Conservation (phyloP, 352 stramenopile species). For the Halophytophthora batemanensis region DNA sequence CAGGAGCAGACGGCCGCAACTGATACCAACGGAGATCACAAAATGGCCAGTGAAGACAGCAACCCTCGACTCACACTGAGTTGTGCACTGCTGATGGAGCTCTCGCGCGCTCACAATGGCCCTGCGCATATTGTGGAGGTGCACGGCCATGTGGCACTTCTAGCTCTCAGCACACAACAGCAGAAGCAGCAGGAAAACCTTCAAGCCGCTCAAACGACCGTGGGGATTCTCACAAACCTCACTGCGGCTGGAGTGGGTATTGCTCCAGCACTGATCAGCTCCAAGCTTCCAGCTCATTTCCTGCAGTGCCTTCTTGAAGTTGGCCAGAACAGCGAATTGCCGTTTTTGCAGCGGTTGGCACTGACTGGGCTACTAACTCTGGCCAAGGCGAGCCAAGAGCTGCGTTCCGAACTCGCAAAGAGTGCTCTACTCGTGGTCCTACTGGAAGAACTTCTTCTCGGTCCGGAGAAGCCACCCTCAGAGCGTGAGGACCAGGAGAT, state of each 20-base stretch:
- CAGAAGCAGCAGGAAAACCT: slow-evolving; percentile 13
- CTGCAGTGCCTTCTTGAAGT: slow-evolving; percentile 30
- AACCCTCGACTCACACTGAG: slow-evolving; percentile 27
- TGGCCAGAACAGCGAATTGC: slow-evolving; percentile 7
- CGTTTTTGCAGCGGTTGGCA: slow-evolving; percentile 16
- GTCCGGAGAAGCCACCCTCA: not conserved
- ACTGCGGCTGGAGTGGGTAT: slow-evolving; percentile 22
- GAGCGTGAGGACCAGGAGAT: slow-evolving; percentile 2
- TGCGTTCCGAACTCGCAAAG: slow-evolving; percentile 26
- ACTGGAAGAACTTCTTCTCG: slow-evolving; percentile 27
- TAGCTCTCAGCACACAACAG: slow-evolving; percentile 43
- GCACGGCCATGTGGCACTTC: slow-evolving; percentile 31
- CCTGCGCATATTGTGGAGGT: slow-evolving; percentile 38
- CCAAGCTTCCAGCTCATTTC: slow-evolving; percentile 51
- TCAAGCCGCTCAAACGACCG: slow-evolving; percentile 23
- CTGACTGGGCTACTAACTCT: slow-evolving; percentile 37
- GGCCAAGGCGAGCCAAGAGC: slow-evolving; percentile 29
- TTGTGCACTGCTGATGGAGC: slow-evolving; percentile 40
- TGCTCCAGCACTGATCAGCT: slow-evolving; percentile 22
- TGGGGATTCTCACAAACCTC: slow-evolving; percentile 55
- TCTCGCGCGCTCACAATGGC: slow-evolving; percentile 32
- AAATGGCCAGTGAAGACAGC: slow-evolving; percentile 24
- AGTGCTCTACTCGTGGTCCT: slow-evolving; percentile 25
- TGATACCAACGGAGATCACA: slow-evolving; percentile 9
- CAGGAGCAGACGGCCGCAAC: slow-evolving; percentile 23